phyloP scores from a whole-genome alignment of 2,329 filamentous ascomycete species.

The Ophiocordyceps australis region DNA sequence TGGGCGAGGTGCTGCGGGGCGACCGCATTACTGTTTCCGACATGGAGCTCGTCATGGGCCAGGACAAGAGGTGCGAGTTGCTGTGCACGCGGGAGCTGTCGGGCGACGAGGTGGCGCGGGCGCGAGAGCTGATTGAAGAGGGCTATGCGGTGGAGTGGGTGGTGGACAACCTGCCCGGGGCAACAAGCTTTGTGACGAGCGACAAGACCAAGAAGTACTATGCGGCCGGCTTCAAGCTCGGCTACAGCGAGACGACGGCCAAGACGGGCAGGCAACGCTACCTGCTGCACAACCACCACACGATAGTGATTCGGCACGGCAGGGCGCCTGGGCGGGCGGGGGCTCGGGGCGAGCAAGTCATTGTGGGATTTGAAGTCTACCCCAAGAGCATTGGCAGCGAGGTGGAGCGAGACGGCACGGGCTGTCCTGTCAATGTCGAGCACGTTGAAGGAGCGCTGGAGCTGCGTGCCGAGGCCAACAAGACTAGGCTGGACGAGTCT shows the following conservation, averaged over 20 bases:
- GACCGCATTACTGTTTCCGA: constrained; percentile 76
- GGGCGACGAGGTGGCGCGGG: constrained; percentile 44
- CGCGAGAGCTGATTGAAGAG: constrained; percentile 53
- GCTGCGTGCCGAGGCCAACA: constrained; percentile 47
- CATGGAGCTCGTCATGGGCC: constrained; percentile 61
- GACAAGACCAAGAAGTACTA: constrained; percentile 80
- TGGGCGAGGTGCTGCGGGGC: constrained; percentile 74
- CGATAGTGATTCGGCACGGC: constrained; percentile 65
- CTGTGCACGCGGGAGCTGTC: constrained; percentile 54
- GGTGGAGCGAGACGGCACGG: constrained; percentile 38
- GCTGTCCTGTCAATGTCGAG: constrained; percentile 51
- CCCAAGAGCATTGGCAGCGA: constrained; percentile 58
- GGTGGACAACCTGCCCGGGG: constrained; percentile 76
- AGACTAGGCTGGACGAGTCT: constrained; percentile 18
- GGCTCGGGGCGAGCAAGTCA: constrained; percentile 53
- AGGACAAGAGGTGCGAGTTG: constrained; percentile 53
- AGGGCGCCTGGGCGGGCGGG: constrained; percentile 51
- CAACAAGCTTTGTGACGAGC: constrained; percentile 73
- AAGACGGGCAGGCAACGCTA: constrained; percentile 42
- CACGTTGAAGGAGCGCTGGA: constrained; percentile 47
- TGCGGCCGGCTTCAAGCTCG: constrained; percentile 76
- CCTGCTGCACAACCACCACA: constrained; percentile 78
- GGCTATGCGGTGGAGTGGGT: constrained; percentile 90
- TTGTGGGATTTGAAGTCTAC: constrained; percentile 83
- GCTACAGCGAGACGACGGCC: constrained; percentile 50